phyloP scores from a whole-genome alignment of 2,329 filamentous ascomycete species.

The Hirsutella rhossiliensis region DNA sequence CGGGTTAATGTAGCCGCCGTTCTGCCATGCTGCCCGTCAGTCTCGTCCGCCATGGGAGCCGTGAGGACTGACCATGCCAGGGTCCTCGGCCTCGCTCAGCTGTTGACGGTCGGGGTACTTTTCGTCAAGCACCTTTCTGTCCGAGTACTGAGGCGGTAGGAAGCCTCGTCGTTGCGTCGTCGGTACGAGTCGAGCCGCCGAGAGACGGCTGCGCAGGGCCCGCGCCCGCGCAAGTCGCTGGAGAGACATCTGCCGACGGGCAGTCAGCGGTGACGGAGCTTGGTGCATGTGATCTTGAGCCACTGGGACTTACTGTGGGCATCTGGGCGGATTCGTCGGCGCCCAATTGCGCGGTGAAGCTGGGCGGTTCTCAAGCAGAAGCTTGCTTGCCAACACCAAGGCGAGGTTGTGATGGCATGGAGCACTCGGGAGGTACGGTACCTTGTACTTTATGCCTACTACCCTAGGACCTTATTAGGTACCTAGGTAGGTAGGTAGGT shows the following conservation, averaged over 20 bases:
- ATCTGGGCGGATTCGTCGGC: constrained; percentile 14
- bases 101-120: constrained; percentile 36
- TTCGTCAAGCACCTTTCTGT: constrained; percentile 34
- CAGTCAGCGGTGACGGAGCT: neutral
- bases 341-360: constrained; percentile 21
- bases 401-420: constrained; percentile 15
- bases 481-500: too few relatives aligned
- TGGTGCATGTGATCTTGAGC: neutral
- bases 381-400: neutral
- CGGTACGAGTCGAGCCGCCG: constrained; percentile 36
- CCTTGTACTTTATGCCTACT: neutral
- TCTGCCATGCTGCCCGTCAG: constrained; percentile 37
- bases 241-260: constrained; percentile 42
- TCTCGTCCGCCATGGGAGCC: neutral
- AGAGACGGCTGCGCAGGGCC: constrained; percentile 29
- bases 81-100: constrained; percentile 50
- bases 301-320: constrained; percentile 17
- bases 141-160: constrained; percentile 36
- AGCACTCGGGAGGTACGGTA: neutral
- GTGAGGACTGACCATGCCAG: constrained; percentile 44
- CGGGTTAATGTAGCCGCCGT: constrained; percentile 75
- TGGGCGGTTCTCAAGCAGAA: neutral
- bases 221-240: constrained; percentile 43
- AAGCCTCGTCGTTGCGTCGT: constrained; percentile 45
- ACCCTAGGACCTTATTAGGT: too few relatives aligned